These are phyloP conservation scores for Astrephomene gubernaculifera DNA, from an alignment of 139 green algal species.

Conservation along the genomic window DNA sequence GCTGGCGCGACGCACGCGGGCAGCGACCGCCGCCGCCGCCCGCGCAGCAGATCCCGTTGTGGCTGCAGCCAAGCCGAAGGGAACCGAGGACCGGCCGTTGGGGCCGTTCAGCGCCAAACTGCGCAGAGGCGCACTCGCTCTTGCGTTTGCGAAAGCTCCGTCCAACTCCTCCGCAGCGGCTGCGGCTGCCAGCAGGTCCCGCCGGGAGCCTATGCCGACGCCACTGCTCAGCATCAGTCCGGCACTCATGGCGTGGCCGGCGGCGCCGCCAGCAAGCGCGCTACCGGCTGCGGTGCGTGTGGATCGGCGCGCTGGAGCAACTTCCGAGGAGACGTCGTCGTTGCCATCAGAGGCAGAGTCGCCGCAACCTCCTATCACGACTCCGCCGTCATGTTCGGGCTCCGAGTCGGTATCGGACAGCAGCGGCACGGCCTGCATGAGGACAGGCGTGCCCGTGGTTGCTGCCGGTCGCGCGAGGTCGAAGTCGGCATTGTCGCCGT, in stretches of 20 bases:
- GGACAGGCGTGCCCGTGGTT: not conserved
- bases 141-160: too few relatives aligned
- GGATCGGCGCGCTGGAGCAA: too few relatives aligned
- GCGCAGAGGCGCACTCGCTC: not conserved
- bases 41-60: not conserved
- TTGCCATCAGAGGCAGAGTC: not conserved
- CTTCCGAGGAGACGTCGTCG: not conserved
- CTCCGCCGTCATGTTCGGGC: too few relatives aligned
- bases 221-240: too few relatives aligned
- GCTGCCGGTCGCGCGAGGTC: not conserved
- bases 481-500: not conserved
- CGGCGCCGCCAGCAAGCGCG: too few relatives aligned
- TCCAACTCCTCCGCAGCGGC: too few relatives aligned
- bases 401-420: not conserved
- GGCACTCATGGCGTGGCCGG: too few relatives aligned
- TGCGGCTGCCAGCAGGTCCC: too few relatives aligned
- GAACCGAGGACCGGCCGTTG: not conserved
- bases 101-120: not conserved
- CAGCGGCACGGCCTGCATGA: slow-evolving; percentile 29
- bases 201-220: too few relatives aligned
- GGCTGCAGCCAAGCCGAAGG: not conserved
- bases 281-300: too few relatives aligned
- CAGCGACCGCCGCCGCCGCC: not conserved
- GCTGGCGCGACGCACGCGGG: slow-evolving; percentile 10
- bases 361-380: not conserved